Conservation (phyloP, 805 yeast genomes). For the Pichia occidentalis region DNA sequence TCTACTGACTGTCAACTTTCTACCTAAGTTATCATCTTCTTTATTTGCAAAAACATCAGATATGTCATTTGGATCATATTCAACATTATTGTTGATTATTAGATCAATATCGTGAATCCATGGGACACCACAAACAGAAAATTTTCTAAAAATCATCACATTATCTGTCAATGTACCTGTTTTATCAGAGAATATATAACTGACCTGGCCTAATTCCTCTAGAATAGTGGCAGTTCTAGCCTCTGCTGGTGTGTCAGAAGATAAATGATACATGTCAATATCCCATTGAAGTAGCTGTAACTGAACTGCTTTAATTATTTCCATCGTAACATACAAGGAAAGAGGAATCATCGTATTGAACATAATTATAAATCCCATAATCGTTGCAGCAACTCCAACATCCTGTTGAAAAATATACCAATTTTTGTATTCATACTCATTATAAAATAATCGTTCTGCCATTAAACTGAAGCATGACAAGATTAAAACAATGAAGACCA, state of each 20-base stretch:
- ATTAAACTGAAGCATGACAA: slow-evolving; percentile 76
- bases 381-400: slow-evolving; percentile 80
- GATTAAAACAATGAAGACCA: slow-evolving; percentile 75
- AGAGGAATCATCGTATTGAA: slow-evolving; percentile 93
- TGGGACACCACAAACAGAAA: slow-evolving; percentile 80
- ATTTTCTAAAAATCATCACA: slow-evolving; percentile 83
- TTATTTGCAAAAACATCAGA: slow-evolving; percentile 10
- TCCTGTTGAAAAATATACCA: slow-evolving; percentile 76
- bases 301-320: slow-evolving; percentile 86
- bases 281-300: slow-evolving; percentile 78
- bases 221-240: slow-evolving; percentile 92
- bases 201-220: slow-evolving; percentile 95
- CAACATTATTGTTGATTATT: slow-evolving; percentile 23
- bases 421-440: slow-evolving; percentile 35
- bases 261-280: slow-evolving; percentile 86
- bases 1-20: slow-evolving; percentile 37
- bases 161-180: slow-evolving; percentile 97
- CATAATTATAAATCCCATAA: slow-evolving; percentile 97
- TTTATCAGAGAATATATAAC: slow-evolving; percentile 90
- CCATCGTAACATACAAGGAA: slow-evolving; percentile 94
- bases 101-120: slow-evolving; percentile 78
- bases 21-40: slow-evolving; percentile 16
- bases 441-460: slow-evolving; percentile 57
- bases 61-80: slow-evolving; percentile 12
- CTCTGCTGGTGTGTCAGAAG: slow-evolving; percentile 84